Evolutionary conservation across 305 asterid species (phyloP), one percentile per base, ranked within the genome.

Genomic region (Plantago lanceolata): DNA sequence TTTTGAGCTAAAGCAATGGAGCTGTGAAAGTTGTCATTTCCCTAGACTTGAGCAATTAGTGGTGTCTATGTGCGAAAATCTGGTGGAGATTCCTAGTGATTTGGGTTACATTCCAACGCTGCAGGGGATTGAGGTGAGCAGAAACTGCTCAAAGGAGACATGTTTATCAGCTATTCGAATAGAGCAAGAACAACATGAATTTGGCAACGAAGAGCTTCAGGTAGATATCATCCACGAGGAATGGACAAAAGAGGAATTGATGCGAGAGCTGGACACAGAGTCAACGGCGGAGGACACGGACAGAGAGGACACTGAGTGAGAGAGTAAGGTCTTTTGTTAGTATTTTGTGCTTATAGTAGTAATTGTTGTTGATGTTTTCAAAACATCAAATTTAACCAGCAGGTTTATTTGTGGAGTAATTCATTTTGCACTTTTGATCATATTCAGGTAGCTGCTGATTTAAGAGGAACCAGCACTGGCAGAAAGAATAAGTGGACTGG

Each of bases 51-150:
- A 65, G 44, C 18, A 18, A 37, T 17, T 69, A 21, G 8, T 65
- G 15, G 12, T 76, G 55, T 17, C 3, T 3, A 3, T 18, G 1
- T 69, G 75, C 11, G 2, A 0, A 1, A 3, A 19, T 9, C 64
- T 40, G 31, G 21, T 19, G 64, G 71, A 66, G 29, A 59, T 76
- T 3, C 76, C 76, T 35, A 0, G 52, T 28, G 35, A 20, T 18
- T 62, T 73, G 0, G 59, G 47, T 9, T 31, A 69, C 6, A 16
- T 65, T 28, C 4, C 2, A 15, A 65, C 70, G 8, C 73, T 72
- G 48, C 55, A 61, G 56, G 50, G 18, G 33, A 51, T 68, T 16
- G 69, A 69, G 44, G 56, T 72, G 19, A 13, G n/a, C n/a, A n/a
- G 53, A 7, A 8, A 13, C 53, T 48, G 53, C 6, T 13, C 19